A percentile compares a stretch with the other conserved stretches of the same genome.
These are phyloP conservation scores for Xerocomus potaroensis DNA, from an alignment of 768 basidiomycete species.

Conservation along the genomic window DNA sequence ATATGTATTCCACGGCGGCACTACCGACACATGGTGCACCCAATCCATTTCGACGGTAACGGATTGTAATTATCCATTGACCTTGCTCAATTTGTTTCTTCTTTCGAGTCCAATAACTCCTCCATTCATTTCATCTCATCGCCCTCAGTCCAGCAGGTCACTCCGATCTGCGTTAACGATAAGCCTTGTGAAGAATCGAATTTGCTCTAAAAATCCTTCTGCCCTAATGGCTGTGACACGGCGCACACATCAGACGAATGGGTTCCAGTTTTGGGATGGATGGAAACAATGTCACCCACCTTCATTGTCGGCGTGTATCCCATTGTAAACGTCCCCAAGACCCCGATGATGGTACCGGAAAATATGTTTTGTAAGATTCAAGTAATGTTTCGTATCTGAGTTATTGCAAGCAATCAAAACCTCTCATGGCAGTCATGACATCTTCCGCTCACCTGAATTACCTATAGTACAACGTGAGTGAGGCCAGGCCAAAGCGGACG, in stretches of 20 bases:
- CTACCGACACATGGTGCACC: no score
- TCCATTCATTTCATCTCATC: no score
- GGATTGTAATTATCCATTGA: no score
- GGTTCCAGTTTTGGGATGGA: no score
- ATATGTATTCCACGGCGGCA: no score
- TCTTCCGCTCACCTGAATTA: neutral
- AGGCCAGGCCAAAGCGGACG: neutral
- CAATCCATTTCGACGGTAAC: no score
- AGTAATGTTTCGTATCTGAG: neutral
- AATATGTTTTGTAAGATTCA: neutral
- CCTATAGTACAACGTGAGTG: neutral
- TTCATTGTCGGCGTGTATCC: neutral
- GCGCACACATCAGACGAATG: neutral
- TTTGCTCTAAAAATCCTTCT: neutral
- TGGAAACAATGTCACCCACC: neutral
- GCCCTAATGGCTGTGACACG: neutral
- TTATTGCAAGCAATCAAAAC: neutral
- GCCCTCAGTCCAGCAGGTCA: neutral
- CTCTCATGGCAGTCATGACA: neutral
- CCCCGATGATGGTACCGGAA: neutral
- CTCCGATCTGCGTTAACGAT: neutral
- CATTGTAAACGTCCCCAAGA: neutral
- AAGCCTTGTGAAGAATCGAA: neutral
- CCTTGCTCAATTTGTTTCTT: no score
- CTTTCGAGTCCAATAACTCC: no score